Evolutionary conservation across 2,329 filamentous ascomycete genomes (phyloP).

Genomic region (Hyphodiscus sp.): DNA sequence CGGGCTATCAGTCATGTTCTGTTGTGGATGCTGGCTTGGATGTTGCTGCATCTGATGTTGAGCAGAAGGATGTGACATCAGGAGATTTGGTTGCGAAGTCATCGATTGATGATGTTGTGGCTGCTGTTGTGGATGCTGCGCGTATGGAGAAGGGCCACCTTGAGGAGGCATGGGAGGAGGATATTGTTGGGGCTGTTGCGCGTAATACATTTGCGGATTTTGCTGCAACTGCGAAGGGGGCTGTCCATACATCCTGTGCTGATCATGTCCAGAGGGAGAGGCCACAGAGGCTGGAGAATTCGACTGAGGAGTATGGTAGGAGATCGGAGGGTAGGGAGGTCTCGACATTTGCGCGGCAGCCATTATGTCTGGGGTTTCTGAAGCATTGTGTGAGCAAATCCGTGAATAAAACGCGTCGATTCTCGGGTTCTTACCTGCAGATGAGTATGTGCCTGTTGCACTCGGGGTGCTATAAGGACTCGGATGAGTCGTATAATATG

Average conservation of each 20-base stretch:
- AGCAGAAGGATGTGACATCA: constrained; percentile 54
- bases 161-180: constrained; percentile 59
- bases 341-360: constrained; percentile 63
- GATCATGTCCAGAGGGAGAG: constrained; percentile 82
- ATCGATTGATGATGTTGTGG: constrained; percentile 43
- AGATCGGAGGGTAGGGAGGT: constrained; percentile 72
- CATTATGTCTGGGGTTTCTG: constrained; percentile 60
- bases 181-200: constrained; percentile 48
- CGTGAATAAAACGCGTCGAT: constrained; percentile 9
- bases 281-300: constrained; percentile 92
- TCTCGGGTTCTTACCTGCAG: constrained; percentile 57
- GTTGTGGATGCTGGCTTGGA: constrained; percentile 43
- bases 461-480: constrained; percentile 79
- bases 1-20: constrained; percentile 55
- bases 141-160: constrained; percentile 52
- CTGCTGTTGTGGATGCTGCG: constrained; percentile 30
- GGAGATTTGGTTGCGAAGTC: constrained; percentile 58
- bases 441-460: constrained; percentile 76
- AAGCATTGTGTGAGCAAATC: constrained; percentile 18
- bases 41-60: constrained; percentile 58
- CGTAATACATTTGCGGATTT: constrained; percentile 71
- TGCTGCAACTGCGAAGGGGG: constrained; percentile 72
- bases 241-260: constrained; percentile 81
- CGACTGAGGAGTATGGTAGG: constrained; percentile 89
- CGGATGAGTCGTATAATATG: constrained; percentile 76